Base-by-base conservation (phyloP, 2,329 filamentous ascomycete species). In the Chaetothyriales sp. region DNA sequence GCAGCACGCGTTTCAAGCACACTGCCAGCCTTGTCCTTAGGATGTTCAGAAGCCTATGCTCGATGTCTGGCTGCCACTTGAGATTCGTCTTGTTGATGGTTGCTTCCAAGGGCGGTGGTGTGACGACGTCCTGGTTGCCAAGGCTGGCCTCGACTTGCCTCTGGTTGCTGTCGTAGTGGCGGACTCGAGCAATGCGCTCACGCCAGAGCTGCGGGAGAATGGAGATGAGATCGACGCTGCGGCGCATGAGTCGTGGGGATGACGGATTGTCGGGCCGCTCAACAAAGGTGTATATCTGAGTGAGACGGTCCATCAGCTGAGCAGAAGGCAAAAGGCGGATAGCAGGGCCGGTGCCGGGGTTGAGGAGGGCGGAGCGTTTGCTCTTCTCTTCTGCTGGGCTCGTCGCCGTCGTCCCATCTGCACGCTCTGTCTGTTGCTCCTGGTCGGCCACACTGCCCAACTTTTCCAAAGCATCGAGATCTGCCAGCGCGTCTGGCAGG, bases 11-110 rank as follows among this genome's bases (percentile, higher is more conserved):
- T 25, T 50, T 46, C n/a, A 60, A 26, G 4, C 49, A 51, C 20
- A 54, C 18, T 43, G 52, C 22, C 5, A 60, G 43, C 18, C 58
- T 51, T 43, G 55, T 50, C 25, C 51, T 47, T 51, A 60, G 55
- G 10, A 60, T 57, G 4, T 47, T 45, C 10, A 49, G 46, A 7
- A 56, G 28, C 15, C 58, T 53, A 2, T 50, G 49, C 36, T 47
- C 28, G 25, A 60, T 45, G 18, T 55, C 56, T 6, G 44, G 26
- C 36, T 60, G 55, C 58, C 58, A 60, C 42, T 60, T 51, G 18
- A 59, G 20, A 5, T 50, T 42, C 7, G 22, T 48, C 18, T 53
- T 43, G n/a, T 48, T 43, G 26, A 55, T 48, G 3, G 18, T 51
- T 4, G 42, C n/a, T 5, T 15, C 18, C 15, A 48, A 43, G 15